These are phyloP conservation scores for Aspergillus sclerotialis DNA, from an alignment of 2,329 filamentous ascomycete species.

Conservation along the genomic window DNA sequence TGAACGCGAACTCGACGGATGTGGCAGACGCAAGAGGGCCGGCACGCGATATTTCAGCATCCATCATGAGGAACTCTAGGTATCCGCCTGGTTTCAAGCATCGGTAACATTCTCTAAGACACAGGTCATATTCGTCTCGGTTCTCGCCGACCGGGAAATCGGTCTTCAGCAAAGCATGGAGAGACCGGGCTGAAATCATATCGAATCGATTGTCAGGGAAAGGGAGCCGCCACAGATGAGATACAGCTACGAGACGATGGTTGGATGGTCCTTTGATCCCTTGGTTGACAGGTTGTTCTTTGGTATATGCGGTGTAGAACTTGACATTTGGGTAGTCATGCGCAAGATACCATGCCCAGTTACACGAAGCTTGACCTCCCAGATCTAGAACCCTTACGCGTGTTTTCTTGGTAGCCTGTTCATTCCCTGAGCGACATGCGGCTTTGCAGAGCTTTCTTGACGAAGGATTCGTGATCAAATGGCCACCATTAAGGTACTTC, in stretches of 20 bases:
- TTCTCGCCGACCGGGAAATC: conserved; percentile 56
- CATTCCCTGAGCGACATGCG: conserved; percentile 12
- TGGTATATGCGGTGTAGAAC: conserved; percentile 80
- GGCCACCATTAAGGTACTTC: conserved; percentile 54
- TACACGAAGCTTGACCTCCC: conserved; percentile 74
- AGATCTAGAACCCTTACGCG: conserved; percentile 73
- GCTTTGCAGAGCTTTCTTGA: conserved; percentile 28
- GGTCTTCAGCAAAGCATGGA: conserved; percentile 75
- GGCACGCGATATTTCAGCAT: conserved; percentile 82
- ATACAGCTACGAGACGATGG: conserved; percentile 74
- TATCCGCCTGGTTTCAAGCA: conserved; percentile 90
- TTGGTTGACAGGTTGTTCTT: conserved; percentile 63
- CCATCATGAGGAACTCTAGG: conserved; percentile 82
- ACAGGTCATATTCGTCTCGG: conserved; percentile 81
- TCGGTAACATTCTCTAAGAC: conserved; percentile 77
- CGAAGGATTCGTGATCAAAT: conserved; percentile 51
- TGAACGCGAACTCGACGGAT: conserved; percentile 86
- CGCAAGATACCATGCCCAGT: conserved; percentile 95
- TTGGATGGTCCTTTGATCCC: conserved; percentile 79
- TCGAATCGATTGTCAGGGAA: conserved; percentile 86
- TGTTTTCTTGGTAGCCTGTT: conserved; percentile 25
- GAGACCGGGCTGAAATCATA: conserved; percentile 78
- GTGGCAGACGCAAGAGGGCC: conserved; percentile 73
- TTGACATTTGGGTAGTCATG: conserved; percentile 77
- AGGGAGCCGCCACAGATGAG: conserved; percentile 70